Evolutionary conservation across 106 monocot genomes (phyloP).

Genomic region (Narthecium ossifragum): DNA sequence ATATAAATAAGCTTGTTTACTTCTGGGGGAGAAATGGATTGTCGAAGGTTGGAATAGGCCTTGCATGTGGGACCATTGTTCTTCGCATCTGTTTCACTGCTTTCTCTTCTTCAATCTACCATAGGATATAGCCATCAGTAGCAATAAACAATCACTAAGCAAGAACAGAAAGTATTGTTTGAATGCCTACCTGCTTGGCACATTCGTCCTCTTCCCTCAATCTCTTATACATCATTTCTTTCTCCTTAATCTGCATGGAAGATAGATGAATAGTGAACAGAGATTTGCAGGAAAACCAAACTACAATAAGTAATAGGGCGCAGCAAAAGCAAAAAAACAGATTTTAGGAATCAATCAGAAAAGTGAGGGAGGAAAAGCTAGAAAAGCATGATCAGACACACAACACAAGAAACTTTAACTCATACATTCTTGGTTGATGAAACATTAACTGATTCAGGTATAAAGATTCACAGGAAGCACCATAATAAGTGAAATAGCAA

Average conservation of each 20-base stretch:
- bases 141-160: not conserved
- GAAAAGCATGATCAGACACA: no score
- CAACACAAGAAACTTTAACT: no score
- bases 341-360: no score
- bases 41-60: conserved; percentile 67
- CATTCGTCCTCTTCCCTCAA: conserved; percentile 75
- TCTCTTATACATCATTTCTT: conserved; percentile 68
- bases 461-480: no score
- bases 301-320: no score
- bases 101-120: conserved; percentile 85
- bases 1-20: conserved; percentile 26
- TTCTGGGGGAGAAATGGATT: conserved; percentile 79
- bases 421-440: no score
- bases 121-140: not conserved
- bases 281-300: no score
- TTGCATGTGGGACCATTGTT: conserved; percentile 85
- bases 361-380: no score
- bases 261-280: no score
- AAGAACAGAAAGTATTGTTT: not conserved
- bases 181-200: conserved; percentile 44
- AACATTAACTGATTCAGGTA: no score
- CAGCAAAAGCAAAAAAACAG: no score
- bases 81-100: conserved; percentile 81
- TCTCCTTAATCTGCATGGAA: conserved; percentile 65
- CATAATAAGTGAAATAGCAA: no score